Evolutionary conservation across 345 rosid genomes (phyloP).

Genomic region (Arabidopsis suecica): DNA sequence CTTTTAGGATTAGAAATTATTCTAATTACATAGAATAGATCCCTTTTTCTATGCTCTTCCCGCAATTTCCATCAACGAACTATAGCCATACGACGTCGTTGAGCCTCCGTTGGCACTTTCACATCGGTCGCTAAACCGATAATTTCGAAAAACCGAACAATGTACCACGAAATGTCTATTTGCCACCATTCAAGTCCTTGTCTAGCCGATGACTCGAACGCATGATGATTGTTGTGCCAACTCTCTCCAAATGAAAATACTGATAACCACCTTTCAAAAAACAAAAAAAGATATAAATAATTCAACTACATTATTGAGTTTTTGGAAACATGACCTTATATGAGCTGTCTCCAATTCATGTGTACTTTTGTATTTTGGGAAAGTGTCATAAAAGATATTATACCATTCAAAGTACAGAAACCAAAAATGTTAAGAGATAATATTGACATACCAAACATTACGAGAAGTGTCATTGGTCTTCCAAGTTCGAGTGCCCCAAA

Average conservation of each 20-base stretch:
- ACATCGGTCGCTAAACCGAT: conserved; percentile 78
- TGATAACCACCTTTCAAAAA: conserved; percentile 71
- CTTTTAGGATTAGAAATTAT: conserved; percentile 26
- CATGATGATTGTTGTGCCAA: conserved; percentile 96
- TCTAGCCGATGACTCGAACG: conserved; percentile 79
- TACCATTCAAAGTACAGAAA: conserved; percentile 8
- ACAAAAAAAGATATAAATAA: neutral
- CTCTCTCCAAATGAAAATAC: conserved; percentile 90
- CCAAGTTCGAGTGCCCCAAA: conserved; percentile 89
- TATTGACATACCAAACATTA: conserved; percentile 70
- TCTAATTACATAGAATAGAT: conserved; percentile 36
- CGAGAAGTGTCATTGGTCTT: conserved; percentile 82
- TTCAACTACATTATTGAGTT: neutral
- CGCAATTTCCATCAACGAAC: conserved; percentile 38
- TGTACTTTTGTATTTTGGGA: neutral
- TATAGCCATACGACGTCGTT: conserved; percentile 62
- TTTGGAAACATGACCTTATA: neutral
- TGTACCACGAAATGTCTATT: conserved; percentile 82
- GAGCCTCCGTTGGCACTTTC: conserved; percentile 64
- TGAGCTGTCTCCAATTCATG: conserved; percentile 22
- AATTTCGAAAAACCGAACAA: conserved; percentile 61
- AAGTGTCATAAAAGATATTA: conserved; percentile 4
- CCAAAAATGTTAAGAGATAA: neutral
- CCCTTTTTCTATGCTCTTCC: neutral
- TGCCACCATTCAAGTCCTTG: conserved; percentile 98